Percentiles rank a stretch among this genome's conserved stretches.
Evolutionary conservation across 1,284 basidiomycete genomes (phyloP).

Genomic region (Xerocomus amazonicus): DNA sequence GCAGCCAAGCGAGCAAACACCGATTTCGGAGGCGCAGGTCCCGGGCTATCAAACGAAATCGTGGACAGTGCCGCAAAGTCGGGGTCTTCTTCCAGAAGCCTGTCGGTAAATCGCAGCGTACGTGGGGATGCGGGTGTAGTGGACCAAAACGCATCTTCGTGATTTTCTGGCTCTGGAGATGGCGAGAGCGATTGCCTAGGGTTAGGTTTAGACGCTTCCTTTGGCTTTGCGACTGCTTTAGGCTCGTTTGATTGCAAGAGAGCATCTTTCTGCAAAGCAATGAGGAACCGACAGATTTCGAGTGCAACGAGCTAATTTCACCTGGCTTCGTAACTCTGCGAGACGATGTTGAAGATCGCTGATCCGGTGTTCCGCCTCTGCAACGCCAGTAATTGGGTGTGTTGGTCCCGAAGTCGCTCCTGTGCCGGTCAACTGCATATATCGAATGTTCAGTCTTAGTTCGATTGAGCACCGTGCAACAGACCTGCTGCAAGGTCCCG

Average conservation of each 20-base stretch:
- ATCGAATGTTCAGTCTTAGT: conserved; percentile 1
- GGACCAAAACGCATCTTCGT: conserved; percentile 58
- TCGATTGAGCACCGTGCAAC: conserved; percentile 16
- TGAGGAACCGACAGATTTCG: conserved; percentile 1
- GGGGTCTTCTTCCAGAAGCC: conserved; percentile 60
- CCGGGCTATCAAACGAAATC: conserved; percentile 50
- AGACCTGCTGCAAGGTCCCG: conserved; percentile 52
- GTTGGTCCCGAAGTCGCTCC: conserved; percentile 36
- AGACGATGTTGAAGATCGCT: conserved; percentile 52
- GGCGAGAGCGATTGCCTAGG: conserved; percentile 12
- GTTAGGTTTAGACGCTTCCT: conserved; percentile 7
- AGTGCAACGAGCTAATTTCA: conserved; percentile 21
- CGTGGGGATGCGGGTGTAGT: conserved; percentile 54
- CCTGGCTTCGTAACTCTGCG: conserved; percentile 49
- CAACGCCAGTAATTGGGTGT: conserved; percentile 42
- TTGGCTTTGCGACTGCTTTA: conserved; percentile 13
- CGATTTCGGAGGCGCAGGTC: conserved; percentile 32
- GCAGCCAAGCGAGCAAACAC: conserved; percentile 27
- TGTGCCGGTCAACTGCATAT: conserved; percentile 24
- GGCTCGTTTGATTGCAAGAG: conserved; percentile 34
- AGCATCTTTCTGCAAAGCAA: conserved; percentile 41
- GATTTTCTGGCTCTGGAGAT: conserved; percentile 29
- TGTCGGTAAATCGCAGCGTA: conserved; percentile 57
- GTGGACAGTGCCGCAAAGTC: conserved; percentile 52
- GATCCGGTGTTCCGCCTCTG: conserved; percentile 57